A percentile compares a stretch with the other conserved stretches of the same genome.
These are phyloP conservation scores for Aspergillus fijiensis DNA, from an alignment of 2,329 filamentous ascomycete genomes.

Conservation along the genomic window DNA sequence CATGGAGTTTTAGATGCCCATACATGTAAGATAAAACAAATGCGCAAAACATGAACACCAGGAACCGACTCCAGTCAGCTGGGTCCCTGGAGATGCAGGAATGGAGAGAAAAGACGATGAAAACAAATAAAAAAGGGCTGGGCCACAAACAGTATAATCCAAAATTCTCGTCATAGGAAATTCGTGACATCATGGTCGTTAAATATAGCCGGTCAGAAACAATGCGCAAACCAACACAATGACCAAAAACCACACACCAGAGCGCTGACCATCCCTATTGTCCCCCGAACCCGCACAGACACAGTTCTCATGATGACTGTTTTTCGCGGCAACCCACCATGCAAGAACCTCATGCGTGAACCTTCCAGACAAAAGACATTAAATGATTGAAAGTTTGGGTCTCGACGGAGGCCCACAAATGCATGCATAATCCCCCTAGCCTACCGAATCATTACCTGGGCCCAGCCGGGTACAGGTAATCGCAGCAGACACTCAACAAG, in stretches of 20 bases:
- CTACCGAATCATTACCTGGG: not conserved
- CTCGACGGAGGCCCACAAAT: not conserved
- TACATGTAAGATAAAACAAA: conserved; percentile 11
- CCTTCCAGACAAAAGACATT: conserved; percentile 6
- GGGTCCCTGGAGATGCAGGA: conserved; percentile 11
- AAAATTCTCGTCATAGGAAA: conserved; percentile 27
- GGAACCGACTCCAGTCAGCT: not conserved
- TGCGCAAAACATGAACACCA: not conserved
- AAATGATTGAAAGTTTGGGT: not conserved
- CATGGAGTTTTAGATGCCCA: conserved; percentile 11
- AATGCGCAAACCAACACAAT: conserved; percentile 18
- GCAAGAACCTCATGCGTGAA: not conserved
- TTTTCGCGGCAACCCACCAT: not conserved
- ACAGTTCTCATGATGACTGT: conserved; percentile 13
- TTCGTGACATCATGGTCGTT: conserved; percentile 41
- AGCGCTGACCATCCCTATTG: conserved; percentile 20
- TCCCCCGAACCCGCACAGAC: conserved; percentile 11
- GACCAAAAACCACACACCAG: conserved; percentile 20
- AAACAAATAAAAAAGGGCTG: not conserved
- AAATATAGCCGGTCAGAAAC: conserved; percentile 26
- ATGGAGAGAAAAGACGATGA: conserved; percentile 7
- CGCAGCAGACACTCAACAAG: not conserved
- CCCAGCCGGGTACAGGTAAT: not conserved
- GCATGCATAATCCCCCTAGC: not conserved
- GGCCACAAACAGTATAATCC: conserved; percentile 19